Percentiles rank a stretch among this genome's conserved stretches.
These are phyloP conservation scores for Gracilaria caudata DNA, from an alignment of 23 red algal species.

Conservation along the genomic window DNA sequence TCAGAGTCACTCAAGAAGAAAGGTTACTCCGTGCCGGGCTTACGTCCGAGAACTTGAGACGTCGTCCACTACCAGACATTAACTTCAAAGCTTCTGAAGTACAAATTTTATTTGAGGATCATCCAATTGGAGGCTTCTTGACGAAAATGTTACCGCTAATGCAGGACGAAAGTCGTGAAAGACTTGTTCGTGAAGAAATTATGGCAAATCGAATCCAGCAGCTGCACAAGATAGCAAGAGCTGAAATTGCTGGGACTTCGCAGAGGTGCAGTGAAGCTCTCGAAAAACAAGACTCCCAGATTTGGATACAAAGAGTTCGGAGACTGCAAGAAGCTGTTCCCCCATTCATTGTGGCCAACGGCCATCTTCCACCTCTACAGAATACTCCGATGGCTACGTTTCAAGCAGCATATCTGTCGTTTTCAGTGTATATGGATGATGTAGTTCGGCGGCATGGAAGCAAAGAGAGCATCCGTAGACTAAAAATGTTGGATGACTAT, in stretches of 20 bases:
- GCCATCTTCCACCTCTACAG: conserved; percentile 53
- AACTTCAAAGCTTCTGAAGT: conserved; percentile 40
- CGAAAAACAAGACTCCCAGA: conserved; percentile 56
- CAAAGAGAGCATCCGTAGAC: conserved; percentile 53
- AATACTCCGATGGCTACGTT: conserved; percentile 51
- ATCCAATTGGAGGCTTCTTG: conserved; percentile 69
- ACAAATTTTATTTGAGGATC: conserved; percentile 71
- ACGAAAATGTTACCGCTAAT: conserved; percentile 68
- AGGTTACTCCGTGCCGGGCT: conserved; percentile 22
- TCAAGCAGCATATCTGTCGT: conserved; percentile 31
- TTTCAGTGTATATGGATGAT: conserved; percentile 63
- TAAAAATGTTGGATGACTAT: conserved; percentile 71
- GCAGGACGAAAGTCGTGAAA: conserved; percentile 76
- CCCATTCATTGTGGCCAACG: conserved; percentile 39
- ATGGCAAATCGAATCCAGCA: conserved; percentile 51
- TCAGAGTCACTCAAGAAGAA: conserved; percentile 45
- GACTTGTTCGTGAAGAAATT: conserved; percentile 53
- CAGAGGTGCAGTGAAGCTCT: conserved; percentile 55
- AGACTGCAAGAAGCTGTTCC: conserved; percentile 40
- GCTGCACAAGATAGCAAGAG: conserved; percentile 37
- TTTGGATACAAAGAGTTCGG: conserved; percentile 63
- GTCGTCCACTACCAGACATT: conserved; percentile 65
- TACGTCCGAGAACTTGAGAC: neutral
- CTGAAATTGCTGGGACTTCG: conserved; percentile 67
- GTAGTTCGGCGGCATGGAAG: conserved; percentile 31